Evolutionary conservation across 2,329 filamentous ascomycete genomes (phyloP).

Genomic region (Cercospora berteroae): DNA sequence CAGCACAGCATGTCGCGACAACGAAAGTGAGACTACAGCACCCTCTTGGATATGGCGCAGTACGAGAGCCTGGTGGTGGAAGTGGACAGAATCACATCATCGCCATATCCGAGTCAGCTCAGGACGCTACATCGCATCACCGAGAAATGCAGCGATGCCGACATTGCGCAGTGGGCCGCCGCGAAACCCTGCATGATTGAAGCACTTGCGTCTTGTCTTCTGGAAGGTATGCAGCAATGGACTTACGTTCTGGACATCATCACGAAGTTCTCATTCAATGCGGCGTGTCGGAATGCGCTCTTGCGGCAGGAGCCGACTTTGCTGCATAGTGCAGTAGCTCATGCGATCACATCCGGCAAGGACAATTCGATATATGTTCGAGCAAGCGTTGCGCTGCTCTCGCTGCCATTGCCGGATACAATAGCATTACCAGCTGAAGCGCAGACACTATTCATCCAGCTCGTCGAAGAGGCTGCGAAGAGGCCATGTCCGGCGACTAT

Average conservation of each 20-base stretch:
- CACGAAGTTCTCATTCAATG: constrained; percentile 40
- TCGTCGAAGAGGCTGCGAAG: constrained; percentile 34
- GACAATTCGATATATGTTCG: constrained; percentile 24
- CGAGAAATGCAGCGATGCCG: constrained; percentile 32
- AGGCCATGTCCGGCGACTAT: constrained; percentile 31
- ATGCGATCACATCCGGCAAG: constrained; percentile 28
- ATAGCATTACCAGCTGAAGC: constrained; percentile 35
- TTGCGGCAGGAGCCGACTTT: constrained; percentile 35
- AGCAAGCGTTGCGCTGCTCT: constrained; percentile 33
- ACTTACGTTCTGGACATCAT: constrained; percentile 52
- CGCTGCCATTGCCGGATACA: constrained; percentile 31
- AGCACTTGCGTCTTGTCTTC: constrained; percentile 46
- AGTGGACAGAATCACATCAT: constrained; percentile 33
- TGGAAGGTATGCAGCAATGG: constrained; percentile 53
- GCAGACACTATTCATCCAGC: constrained; percentile 36
- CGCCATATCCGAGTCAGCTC: constrained; percentile 35
- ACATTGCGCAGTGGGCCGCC: constrained; percentile 48
- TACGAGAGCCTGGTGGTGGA: constrained; percentile 28
- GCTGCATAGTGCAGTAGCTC: constrained; percentile 30
- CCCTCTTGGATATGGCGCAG: constrained; percentile 11
- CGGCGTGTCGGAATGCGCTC: constrained; percentile 34
- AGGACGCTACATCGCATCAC: constrained; percentile 18
- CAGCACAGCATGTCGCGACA: neutral
- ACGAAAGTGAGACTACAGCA: neutral
- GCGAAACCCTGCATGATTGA: constrained; percentile 52